Evolutionary conservation across 352 stramenopile species (phyloP).

Genomic region (Phytophthora fragariaefolia): DNA sequence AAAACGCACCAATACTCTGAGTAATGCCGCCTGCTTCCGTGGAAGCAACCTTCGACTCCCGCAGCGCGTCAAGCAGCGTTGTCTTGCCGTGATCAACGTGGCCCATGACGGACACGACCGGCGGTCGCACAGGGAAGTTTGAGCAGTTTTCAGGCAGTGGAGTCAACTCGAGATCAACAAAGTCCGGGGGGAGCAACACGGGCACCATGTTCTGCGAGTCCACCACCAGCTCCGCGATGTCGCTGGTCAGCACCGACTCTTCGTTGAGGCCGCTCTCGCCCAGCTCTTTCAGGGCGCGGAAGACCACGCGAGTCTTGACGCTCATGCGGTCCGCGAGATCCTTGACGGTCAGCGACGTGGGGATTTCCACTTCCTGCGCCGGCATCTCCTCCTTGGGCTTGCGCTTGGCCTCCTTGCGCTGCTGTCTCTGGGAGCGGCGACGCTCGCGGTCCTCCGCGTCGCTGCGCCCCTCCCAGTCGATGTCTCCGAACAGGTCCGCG

Average conservation of each 20-base stretch:
- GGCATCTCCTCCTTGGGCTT: slow-evolving; percentile 46
- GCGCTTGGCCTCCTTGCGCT: slow-evolving; percentile 61
- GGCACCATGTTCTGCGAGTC: slow-evolving; percentile 89
- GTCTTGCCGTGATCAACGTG: slow-evolving; percentile 99
- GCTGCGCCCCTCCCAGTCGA: slow-evolving; percentile 71
- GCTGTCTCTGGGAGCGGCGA: slow-evolving; percentile 63
- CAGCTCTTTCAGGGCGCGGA: slow-evolving; percentile 68
- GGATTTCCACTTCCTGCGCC: slow-evolving; percentile 83
- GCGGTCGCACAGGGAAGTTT: slow-evolving; percentile 70
- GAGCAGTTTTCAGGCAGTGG: slow-evolving; percentile 68
- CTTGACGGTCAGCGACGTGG: slow-evolving; percentile 70
- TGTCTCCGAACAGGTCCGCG: slow-evolving; percentile 73
- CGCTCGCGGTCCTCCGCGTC: slow-evolving; percentile 65
- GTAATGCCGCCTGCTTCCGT: slow-evolving; percentile 99
- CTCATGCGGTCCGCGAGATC: slow-evolving; percentile 85
- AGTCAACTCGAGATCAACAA: slow-evolving; percentile 82
- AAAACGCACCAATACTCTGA: slow-evolving; percentile 98
- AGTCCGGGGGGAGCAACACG: slow-evolving; percentile 80
- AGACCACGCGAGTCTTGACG: slow-evolving; percentile 73
- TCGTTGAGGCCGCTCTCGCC: slow-evolving; percentile 75
- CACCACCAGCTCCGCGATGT: slow-evolving; percentile 83
- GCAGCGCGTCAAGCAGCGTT: slow-evolving; percentile 96
- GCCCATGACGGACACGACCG: slow-evolving; percentile 99
- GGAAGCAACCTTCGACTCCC: slow-evolving; percentile 92
- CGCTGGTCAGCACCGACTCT: slow-evolving; percentile 73